Evolutionary conservation across 139 green algal species (phyloP), one percentile per base, ranked within the genome.

Genomic region (Pleodorina starrii): DNA sequence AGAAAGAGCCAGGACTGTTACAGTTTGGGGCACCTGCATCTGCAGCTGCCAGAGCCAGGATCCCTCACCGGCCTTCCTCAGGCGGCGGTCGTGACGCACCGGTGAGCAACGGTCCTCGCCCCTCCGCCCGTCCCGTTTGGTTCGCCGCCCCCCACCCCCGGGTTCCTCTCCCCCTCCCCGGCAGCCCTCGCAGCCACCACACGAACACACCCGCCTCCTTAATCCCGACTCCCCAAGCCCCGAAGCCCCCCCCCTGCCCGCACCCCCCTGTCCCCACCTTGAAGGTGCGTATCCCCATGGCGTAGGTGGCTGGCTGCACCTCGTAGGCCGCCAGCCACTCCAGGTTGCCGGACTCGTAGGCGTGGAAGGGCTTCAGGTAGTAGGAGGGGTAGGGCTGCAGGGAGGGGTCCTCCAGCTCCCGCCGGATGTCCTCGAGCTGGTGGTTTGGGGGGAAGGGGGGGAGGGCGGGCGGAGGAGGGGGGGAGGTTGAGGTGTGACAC

Each of bases 301-400:
- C 92, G 19, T 95, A 90, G 1, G 93, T 94, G 6, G 94, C 95
- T 0, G 94, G 93, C 91, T 97, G 94, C 68, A 96, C 93, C 92
- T 97, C 96, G 84, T 91, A 96, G 0, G 95, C 95, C 5, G 95
- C 94, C 92, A 92, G 90, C 93, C 92, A 92, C 69, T 88, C 86
- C 32, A 93, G 82, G 87, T 91, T 93, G 50, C 90, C 91, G 3
- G 83, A 71, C 2, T 94, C 85, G 90, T 97, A 97, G 40, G 93
- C 92, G 87, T 98, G 96, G 92, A 98, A 98, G n/a, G 95, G 93
- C 81, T 93, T 59, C 0, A 93, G 90, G 90, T 97, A 98, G 90
- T 98, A 98, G 57, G 63, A 60, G 0, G 96, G 96, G 90, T 97
- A 98, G 12, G 21, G 0, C n/a, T n/a, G n/a, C 5, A 97, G 16